A percentile compares a stretch with the other conserved stretches of the same genome.
Conservation (phyloP, 352 stramenopile species). For the Peronospora belbahrii region DNA sequence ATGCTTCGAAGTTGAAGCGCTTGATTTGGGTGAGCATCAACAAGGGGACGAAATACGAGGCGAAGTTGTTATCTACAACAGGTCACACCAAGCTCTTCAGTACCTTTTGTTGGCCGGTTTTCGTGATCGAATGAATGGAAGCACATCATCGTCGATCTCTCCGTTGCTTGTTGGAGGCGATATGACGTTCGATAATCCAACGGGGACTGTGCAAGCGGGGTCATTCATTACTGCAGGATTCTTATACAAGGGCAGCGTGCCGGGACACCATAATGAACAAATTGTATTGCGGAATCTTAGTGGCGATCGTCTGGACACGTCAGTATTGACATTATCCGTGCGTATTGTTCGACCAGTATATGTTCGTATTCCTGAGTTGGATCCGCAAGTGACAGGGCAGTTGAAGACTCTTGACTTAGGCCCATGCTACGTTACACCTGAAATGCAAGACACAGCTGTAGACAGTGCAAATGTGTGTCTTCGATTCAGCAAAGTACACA, state of each 20-base stretch:
- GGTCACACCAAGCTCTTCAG: conserved; percentile 55
- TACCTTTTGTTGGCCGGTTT: conserved; percentile 61
- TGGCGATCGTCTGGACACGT: conserved; percentile 68
- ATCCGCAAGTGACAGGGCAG: conserved; percentile 63
- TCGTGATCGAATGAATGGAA: conserved; percentile 27
- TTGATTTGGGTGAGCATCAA: conserved; percentile 77
- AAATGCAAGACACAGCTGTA: conserved; percentile 73
- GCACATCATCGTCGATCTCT: conserved; percentile 9
- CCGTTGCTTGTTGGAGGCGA: conserved; percentile 37
- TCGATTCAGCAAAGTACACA: conserved; percentile 85
- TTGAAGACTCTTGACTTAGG: conserved; percentile 72
- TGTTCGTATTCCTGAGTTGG: conserved; percentile 75
- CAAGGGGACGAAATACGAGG: conserved; percentile 51
- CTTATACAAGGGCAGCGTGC: conserved; percentile 50
- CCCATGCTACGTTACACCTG: conserved; percentile 75
- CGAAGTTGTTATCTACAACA: conserved; percentile 62
- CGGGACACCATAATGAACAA: conserved; percentile 69
- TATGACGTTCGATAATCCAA: conserved; percentile 67
- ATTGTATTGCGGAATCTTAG: conserved; percentile 79
- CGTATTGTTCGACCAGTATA: conserved; percentile 76
- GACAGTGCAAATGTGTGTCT: conserved; percentile 67
- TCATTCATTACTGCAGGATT: conserved; percentile 51
- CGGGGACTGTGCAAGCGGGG: conserved; percentile 51
- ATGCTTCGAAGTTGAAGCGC: conserved; percentile 47
- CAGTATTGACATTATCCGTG: conserved; percentile 51